A percentile compares a stretch with the other conserved stretches of the same genome.
phyloP scores from a whole-genome alignment of 2,329 filamentous ascomycete species.

The Colletotrichum euphorbiae region DNA sequence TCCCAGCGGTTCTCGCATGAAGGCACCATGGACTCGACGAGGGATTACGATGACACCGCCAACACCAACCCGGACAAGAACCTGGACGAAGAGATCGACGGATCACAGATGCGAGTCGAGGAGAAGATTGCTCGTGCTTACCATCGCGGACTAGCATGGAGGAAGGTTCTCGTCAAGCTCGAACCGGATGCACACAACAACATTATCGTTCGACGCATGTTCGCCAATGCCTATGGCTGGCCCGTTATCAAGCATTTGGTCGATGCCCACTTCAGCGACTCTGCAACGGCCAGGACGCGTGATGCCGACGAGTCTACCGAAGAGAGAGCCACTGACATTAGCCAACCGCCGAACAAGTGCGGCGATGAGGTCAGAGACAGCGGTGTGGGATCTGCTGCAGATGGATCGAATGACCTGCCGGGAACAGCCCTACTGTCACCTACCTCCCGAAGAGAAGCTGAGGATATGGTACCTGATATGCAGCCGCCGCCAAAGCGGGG shows the following conservation, averaged over 20 bases:
- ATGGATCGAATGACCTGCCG: constrained; percentile 38
- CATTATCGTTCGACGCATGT: constrained; percentile 95
- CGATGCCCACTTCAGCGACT: constrained; percentile 92
- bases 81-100: constrained; percentile 59
- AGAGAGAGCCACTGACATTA: constrained; percentile 75
- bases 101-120: constrained; percentile 85
- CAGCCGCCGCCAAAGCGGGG: constrained; percentile 44
- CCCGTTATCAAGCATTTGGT: constrained; percentile 95
- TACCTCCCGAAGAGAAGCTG: constrained; percentile 50
- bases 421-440: constrained; percentile 45
- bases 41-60: constrained; percentile 64
- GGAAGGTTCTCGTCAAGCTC: constrained; percentile 93
- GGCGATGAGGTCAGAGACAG: constrained; percentile 72
- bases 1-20: constrained; percentile 52
- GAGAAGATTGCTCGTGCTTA: constrained; percentile 98
- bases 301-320: constrained; percentile 74
- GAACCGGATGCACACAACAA: constrained; percentile 99
- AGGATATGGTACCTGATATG: constrained; percentile 60
- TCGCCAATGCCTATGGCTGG: constrained; percentile 97
- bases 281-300: constrained; percentile 70
- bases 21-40: constrained; percentile 56
- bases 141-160: constrained; percentile 91
- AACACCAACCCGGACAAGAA: constrained; percentile 60
- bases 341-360: constrained; percentile 67
- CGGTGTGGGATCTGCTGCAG: constrained; percentile 40